phyloP scores from a whole-genome alignment of 768 basidiomycete genomes.

The Phlegmacium glaucopus region DNA sequence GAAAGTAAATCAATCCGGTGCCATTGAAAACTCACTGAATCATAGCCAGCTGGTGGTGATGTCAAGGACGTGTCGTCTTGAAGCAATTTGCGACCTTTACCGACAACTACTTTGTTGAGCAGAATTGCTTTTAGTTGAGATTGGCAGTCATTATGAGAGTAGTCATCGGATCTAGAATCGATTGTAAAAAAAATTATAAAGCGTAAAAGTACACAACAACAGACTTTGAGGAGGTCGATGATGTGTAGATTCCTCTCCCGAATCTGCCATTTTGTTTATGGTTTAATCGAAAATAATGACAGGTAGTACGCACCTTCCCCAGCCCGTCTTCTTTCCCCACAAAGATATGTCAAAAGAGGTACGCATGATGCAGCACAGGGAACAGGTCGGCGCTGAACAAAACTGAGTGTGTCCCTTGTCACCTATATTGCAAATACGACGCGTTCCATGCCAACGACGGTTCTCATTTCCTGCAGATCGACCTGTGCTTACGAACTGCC shows the following conservation, averaged over 20 bases:
- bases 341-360: slow-evolving; percentile 62
- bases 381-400: slow-evolving; percentile 55
- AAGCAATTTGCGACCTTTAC: slow-evolving; percentile 64
- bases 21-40: slow-evolving; percentile 48
- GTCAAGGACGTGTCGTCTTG: slow-evolving; percentile 54
- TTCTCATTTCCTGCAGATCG: slow-evolving; percentile 68
- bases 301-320: slow-evolving; percentile 51
- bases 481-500: slow-evolving; percentile 52
- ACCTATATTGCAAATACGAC: slow-evolving; percentile 59
- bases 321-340: slow-evolving; percentile 68
- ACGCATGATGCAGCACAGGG: slow-evolving; percentile 60
- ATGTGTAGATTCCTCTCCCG: slow-evolving; percentile 70
- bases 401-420: slow-evolving; percentile 55
- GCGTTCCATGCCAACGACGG: slow-evolving; percentile 74
- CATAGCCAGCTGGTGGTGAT: slow-evolving; percentile 58
- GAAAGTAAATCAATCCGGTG: background rate
- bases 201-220: slow-evolving; percentile 10
- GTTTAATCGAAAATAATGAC: background rate
- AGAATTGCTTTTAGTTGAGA: slow-evolving; percentile 61
- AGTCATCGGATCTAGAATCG: slow-evolving; percentile 56
- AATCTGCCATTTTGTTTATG: slow-evolving; percentile 40
- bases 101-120: slow-evolving; percentile 73
- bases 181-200: background rate
- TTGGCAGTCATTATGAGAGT: slow-evolving; percentile 54
- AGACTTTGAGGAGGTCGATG: slow-evolving; percentile 75